These are phyloP conservation scores for Dipsacomyces acuminosporus DNA, from an alignment of 371 early-diverging fungal species.

Conservation along the genomic window DNA sequence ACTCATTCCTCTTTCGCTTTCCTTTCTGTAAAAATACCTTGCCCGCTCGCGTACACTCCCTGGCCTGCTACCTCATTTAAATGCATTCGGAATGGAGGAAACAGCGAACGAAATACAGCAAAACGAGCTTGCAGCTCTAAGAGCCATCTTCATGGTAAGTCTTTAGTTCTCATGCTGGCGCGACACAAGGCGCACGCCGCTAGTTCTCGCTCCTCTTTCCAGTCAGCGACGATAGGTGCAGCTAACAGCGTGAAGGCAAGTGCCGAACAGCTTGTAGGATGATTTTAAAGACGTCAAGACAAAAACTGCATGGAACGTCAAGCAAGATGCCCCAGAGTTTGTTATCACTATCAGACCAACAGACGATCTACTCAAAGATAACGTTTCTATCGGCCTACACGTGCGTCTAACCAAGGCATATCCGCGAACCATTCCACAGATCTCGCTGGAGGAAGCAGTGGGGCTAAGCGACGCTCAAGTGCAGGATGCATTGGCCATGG, in stretches of 20 bases:
- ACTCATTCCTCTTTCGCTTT: too few relatives aligned
- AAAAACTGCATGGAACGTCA: slow-evolving; percentile 71
- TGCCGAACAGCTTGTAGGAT: too few relatives aligned
- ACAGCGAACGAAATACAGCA: slow-evolving; percentile 59
- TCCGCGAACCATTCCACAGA: slow-evolving; percentile 62
- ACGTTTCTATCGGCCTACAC: slow-evolving; percentile 24
- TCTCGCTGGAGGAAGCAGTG: slow-evolving; percentile 53
- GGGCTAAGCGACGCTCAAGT: slow-evolving; percentile 56
- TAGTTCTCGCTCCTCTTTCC: too few relatives aligned
- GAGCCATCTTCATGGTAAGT: slow-evolving; percentile 48
- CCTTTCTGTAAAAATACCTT: too few relatives aligned
- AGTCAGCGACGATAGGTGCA: too few relatives aligned
- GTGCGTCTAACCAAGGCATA: slow-evolving; percentile 52
- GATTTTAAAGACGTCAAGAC: slow-evolving; percentile 60
- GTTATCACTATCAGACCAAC: slow-evolving; percentile 55
- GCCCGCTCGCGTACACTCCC: too few relatives aligned
- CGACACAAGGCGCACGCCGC: too few relatives aligned
- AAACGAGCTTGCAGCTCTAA: slow-evolving; percentile 71
- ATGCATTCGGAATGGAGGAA: slow-evolving; percentile 33
- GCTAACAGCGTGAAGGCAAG: too few relatives aligned
- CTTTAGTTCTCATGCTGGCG: too few relatives aligned
- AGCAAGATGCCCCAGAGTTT: slow-evolving; percentile 61
- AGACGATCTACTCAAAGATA: slow-evolving; percentile 48
- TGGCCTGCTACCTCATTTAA: too few relatives aligned
- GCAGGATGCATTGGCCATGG: slow-evolving; percentile 48